A percentile compares a stretch with the other conserved stretches of the same genome.
Conservation (phyloP, 176 grass and related monocot species). For the Eragrostis curvula region DNA sequence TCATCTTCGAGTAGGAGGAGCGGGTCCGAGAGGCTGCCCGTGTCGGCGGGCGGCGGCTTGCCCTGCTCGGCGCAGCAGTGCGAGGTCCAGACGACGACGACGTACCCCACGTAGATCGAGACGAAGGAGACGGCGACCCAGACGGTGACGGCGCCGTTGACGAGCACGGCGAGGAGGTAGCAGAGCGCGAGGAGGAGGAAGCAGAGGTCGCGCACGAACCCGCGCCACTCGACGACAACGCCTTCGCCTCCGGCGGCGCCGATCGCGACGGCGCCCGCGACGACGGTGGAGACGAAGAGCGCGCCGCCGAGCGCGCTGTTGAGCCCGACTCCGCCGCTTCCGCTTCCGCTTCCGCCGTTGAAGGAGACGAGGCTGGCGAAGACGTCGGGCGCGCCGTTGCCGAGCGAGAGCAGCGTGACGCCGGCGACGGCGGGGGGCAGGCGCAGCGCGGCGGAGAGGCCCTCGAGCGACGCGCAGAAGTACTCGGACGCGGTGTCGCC, state of each 20-base stretch:
- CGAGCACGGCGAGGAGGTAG: constrained; percentile 60
- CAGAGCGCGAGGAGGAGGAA: constrained; percentile 76
- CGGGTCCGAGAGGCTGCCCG: constrained; percentile 43
- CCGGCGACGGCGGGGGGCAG: constrained; percentile 84
- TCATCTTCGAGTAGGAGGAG: constrained; percentile 47
- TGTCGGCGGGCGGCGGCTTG: constrained; percentile 13
- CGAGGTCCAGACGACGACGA: constrained; percentile 73
- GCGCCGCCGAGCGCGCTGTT: constrained; percentile 83
- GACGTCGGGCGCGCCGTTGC: constrained; percentile 86
- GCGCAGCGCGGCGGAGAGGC: constrained; percentile 57
- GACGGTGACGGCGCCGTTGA: constrained; percentile 58
- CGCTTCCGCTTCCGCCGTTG: constrained; percentile 50
- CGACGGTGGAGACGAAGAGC: constrained; percentile 82
- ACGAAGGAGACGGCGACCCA: constrained; percentile 77
- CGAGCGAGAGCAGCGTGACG: constrained; percentile 85
- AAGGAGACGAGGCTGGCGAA: constrained; percentile 88
- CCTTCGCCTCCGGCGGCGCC: background rate
- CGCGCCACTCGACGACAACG: constrained; percentile 50
- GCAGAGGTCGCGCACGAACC: constrained; percentile 82
- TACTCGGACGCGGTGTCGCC: constrained; percentile 83
- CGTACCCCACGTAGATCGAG: constrained; percentile 69
- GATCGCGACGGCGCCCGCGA: constrained; percentile 74
- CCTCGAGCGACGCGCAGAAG: constrained; percentile 86
- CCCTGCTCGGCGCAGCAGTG: constrained; percentile 59
- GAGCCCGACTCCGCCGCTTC: constrained; percentile 62